phyloP scores from a whole-genome alignment of 2,329 filamentous ascomycete genomes.

The Penicillium griseofulvum region DNA sequence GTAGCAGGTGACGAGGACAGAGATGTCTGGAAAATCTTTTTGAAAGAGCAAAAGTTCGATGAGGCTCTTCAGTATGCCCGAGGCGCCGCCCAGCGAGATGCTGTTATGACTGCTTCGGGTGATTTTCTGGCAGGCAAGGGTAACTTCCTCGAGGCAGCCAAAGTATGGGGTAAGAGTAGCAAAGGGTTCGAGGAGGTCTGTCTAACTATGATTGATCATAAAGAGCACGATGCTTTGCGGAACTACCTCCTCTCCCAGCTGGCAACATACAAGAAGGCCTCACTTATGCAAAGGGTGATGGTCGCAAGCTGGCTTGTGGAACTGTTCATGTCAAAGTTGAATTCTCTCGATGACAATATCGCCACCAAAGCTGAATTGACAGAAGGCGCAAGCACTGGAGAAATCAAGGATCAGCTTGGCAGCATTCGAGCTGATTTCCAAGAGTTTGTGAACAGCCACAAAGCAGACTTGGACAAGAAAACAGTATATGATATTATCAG shows the following conservation, averaged over 20 bases:
- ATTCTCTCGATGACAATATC: constrained; percentile 89
- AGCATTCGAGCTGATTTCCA: constrained; percentile 75
- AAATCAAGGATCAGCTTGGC: constrained; percentile 66
- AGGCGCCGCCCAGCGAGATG: constrained; percentile 78
- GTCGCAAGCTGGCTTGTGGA: constrained; percentile 93
- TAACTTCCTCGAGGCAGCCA: constrained; percentile 79
- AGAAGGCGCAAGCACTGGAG: constrained; percentile 67
- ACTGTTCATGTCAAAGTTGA: constrained; percentile 95
- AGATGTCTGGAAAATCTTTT: constrained; percentile 92
- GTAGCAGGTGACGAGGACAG: constrained; percentile 85
- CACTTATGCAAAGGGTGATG: constrained; percentile 91
- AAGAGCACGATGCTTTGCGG: constrained; percentile 83
- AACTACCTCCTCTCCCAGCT: constrained; percentile 88
- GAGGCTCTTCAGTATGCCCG: constrained; percentile 81
- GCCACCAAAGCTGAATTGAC: constrained; percentile 80
- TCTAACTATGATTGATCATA: constrained; percentile 82
- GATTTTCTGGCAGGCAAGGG: constrained; percentile 82
- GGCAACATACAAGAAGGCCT: constrained; percentile 73
- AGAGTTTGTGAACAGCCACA: constrained; percentile 82
- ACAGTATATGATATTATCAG: constrained; percentile 95
- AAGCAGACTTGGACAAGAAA: constrained; percentile 80
- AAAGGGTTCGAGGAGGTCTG: constrained; percentile 97
- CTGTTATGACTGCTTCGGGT: constrained; percentile 85
- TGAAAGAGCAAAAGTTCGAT: constrained; percentile 83
- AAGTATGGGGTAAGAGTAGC: constrained; percentile 89